Conservation (phyloP, 2,329 filamentous ascomycete genomes). For the Xylaria sp. region DNA sequence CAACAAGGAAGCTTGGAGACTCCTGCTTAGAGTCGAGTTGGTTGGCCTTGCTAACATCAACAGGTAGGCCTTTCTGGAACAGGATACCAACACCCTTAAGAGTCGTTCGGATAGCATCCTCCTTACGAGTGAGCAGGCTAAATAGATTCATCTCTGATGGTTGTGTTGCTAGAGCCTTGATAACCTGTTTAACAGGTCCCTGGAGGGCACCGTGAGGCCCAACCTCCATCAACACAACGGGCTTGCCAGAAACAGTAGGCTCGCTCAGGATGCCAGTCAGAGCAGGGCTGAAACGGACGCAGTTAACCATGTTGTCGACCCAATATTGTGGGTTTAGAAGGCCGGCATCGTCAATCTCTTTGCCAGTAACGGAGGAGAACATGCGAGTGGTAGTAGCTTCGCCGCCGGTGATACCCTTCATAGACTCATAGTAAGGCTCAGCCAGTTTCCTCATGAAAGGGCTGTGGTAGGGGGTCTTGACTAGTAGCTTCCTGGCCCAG, state of each 20-base stretch:
- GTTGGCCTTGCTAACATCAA: slow-evolving; percentile 50
- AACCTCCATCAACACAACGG: slow-evolving; percentile 49
- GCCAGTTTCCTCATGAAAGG: slow-evolving; percentile 53
- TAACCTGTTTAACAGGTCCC: slow-evolving; percentile 52
- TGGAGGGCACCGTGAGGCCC: slow-evolving; percentile 52
- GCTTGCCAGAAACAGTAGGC: slow-evolving; percentile 38
- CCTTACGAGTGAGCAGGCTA: slow-evolving; percentile 46
- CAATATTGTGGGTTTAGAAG: slow-evolving; percentile 46
- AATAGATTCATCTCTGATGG: slow-evolving; percentile 43
- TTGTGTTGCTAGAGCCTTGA: slow-evolving; percentile 46
- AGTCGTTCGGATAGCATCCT: slow-evolving; percentile 47
- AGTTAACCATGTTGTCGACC: slow-evolving; percentile 50
- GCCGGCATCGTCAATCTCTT: slow-evolving; percentile 42
- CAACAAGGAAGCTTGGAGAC: slow-evolving; percentile 48
- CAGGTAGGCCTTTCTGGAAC: slow-evolving; percentile 48
- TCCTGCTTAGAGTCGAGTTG: slow-evolving; percentile 47
- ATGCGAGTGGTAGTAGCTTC: slow-evolving; percentile 38
- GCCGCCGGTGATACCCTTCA: slow-evolving; percentile 40
- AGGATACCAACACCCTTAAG: slow-evolving; percentile 47
- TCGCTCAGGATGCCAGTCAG: slow-evolving; percentile 41
- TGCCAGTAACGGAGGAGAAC: slow-evolving; percentile 47
- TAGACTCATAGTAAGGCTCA: slow-evolving; percentile 49
- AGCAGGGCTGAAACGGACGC: slow-evolving; percentile 53
- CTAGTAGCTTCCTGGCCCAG: slow-evolving; percentile 52
- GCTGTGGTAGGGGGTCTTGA: slow-evolving; percentile 59